Evolutionary conservation across 2,329 filamentous ascomycete genomes (phyloP).

Genomic region (Pyricularia grisea): DNA sequence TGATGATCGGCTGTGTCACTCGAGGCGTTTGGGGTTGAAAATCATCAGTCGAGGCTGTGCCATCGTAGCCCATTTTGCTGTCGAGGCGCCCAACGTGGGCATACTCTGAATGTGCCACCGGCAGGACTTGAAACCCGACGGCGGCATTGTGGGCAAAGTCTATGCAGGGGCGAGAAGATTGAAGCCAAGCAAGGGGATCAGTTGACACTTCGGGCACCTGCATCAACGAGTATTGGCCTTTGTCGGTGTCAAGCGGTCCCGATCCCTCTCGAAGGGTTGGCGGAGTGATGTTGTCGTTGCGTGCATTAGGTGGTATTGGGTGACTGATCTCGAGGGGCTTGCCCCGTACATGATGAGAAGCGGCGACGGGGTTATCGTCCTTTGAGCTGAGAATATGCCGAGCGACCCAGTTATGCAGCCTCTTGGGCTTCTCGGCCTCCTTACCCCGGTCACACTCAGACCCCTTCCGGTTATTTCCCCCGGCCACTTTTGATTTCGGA

Average conservation of each 20-base stretch:
- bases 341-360: neutral
- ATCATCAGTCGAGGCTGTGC: neutral
- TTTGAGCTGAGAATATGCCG: constrained; percentile 5
- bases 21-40: neutral
- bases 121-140: neutral
- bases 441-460: neutral
- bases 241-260: neutral
- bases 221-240: neutral
- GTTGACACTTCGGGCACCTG: neutral
- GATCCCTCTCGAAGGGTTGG: neutral
- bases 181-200: neutral
- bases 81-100: constrained; percentile 8
- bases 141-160: neutral
- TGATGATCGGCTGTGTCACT: neutral
- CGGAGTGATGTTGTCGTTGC: neutral
- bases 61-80: constrained; percentile 3
- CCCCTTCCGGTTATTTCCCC: neutral
- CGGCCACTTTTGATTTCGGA: neutral
- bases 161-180: neutral
- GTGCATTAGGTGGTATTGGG: constrained; percentile 1
- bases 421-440: constrained; percentile 1
- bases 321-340: constrained; percentile 6
- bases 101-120: constrained; percentile 6
- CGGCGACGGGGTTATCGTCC: neutral
- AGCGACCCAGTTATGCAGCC: constrained; percentile 4